phyloP scores from a whole-genome alignment of 495 filamentous ascomycete genomes.

The Poronia punctata region DNA sequence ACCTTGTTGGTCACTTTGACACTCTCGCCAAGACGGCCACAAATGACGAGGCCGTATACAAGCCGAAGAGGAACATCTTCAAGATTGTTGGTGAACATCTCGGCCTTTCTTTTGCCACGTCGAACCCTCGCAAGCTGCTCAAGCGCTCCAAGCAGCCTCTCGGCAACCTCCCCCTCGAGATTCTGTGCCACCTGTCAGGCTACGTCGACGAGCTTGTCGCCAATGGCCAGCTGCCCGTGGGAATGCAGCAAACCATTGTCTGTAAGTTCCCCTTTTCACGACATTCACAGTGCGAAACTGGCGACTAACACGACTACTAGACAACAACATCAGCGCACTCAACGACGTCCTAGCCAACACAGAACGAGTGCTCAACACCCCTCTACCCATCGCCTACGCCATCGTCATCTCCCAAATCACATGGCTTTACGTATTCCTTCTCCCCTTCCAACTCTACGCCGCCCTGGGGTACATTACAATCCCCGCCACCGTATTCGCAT shows the following conservation, averaged over 20 bases:
- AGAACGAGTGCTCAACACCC: conserved; percentile 79
- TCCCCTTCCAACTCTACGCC: conserved; percentile 74
- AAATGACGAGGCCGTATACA: conserved; percentile 37
- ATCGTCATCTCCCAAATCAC: conserved; percentile 85
- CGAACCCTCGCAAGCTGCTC: conserved; percentile 66
- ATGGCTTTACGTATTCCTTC: conserved; percentile 75
- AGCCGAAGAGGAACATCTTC: conserved; percentile 41
- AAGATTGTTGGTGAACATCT: conserved; percentile 61
- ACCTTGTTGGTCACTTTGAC: conserved; percentile 53
- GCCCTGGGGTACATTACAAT: conserved; percentile 70
- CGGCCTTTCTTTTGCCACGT: conserved; percentile 60
- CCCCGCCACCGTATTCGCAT: conserved; percentile 67
- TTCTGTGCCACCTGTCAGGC: conserved; percentile 62
- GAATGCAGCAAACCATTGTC: conserved; percentile 43
- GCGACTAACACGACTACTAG: conserved; percentile 7
- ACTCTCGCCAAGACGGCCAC: conserved; percentile 67
- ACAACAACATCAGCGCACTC: conserved; percentile 49
- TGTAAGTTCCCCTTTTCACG: conserved; percentile 18
- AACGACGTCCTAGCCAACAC: conserved; percentile 69
- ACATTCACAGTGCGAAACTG: not conserved
- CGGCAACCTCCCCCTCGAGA: conserved; percentile 72
- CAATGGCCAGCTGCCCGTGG: conserved; percentile 48
- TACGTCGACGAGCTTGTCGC: conserved; percentile 52
- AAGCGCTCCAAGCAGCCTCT: conserved; percentile 57
- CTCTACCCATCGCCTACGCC: conserved; percentile 74